Evolutionary conservation across 108 stramenopile species (phyloP).

Genomic region (Epithemia pelagica): DNA sequence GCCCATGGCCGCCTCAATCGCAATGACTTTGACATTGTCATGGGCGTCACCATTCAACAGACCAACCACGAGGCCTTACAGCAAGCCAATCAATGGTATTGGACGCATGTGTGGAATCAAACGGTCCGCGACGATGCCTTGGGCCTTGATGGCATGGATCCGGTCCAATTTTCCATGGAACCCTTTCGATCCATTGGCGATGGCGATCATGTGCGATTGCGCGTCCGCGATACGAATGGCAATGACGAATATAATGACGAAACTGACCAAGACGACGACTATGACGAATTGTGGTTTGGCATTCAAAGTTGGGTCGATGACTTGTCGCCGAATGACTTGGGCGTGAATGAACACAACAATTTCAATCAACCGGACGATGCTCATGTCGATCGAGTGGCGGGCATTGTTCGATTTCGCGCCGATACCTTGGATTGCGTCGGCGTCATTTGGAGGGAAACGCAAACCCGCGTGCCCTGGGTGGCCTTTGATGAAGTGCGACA

Average conservation of each 20-base stretch:
- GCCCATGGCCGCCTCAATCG: not conserved
- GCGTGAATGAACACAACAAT: not conserved
- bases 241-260: too few relatives aligned
- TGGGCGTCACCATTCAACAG: not conserved
- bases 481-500: not conserved
- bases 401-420: not conserved
- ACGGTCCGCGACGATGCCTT: not conserved
- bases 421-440: not conserved
- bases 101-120: not conserved
- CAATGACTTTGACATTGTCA: not conserved
- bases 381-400: not conserved
- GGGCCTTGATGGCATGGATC: not conserved
- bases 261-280: not conserved
- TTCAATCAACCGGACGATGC: not conserved
- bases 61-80: not conserved
- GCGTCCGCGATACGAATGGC: too few relatives aligned
- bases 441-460: not conserved
- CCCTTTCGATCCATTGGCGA: not conserved
- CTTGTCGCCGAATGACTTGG: not conserved
- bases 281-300: not conserved
- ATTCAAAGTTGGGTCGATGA: not conserved
- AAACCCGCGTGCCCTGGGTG: not conserved
- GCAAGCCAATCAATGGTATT: not conserved
- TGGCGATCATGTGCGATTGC: not conserved
- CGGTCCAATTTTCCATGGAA: too few relatives aligned